phyloP scores from a whole-genome alignment of 2,329 filamentous ascomycete genomes.

The Elsinoe perseae region DNA sequence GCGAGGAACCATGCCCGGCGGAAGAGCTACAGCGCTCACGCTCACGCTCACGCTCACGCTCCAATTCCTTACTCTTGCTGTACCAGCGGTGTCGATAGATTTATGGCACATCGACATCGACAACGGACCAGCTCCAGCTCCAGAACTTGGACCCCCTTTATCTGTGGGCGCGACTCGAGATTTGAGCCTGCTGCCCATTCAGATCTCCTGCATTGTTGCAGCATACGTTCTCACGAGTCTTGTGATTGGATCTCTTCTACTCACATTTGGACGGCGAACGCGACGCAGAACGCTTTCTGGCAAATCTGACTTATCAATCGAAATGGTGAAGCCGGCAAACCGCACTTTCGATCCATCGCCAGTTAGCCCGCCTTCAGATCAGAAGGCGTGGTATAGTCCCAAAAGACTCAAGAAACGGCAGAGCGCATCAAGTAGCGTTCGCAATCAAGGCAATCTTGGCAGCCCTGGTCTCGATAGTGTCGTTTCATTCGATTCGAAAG shows the following conservation, averaged over 20 bases:
- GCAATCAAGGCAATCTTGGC: constrained; percentile 34
- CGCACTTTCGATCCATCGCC: constrained; percentile 31
- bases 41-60: not conserved
- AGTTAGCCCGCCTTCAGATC: constrained; percentile 25
- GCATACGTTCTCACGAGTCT: constrained; percentile 73
- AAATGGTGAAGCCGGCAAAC: constrained; percentile 46
- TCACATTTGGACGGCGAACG: constrained; percentile 40
- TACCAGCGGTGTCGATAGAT: constrained; percentile 9
- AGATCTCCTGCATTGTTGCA: constrained; percentile 76
- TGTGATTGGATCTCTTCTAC: constrained; percentile 57
- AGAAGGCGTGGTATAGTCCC: constrained; percentile 26
- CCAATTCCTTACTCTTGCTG: not conserved
- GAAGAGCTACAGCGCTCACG: not conserved
- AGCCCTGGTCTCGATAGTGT: constrained; percentile 50
- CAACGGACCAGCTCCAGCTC: constrained; percentile 50
- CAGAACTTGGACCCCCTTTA: constrained; percentile 53
- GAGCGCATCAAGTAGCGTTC: constrained; percentile 25
- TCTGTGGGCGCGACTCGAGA: constrained; percentile 54
- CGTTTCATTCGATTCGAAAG: constrained; percentile 64
- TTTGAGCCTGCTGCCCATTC: constrained; percentile 61
- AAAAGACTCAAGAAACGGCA: constrained; percentile 22
- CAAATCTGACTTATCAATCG: constrained; percentile 46
- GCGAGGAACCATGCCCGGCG: not conserved
- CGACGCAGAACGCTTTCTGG: constrained; percentile 40
- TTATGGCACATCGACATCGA: constrained; percentile 43